phyloP scores from a whole-genome alignment of 2,329 filamentous ascomycete species.

The Ampelomyces quisqualis region DNA sequence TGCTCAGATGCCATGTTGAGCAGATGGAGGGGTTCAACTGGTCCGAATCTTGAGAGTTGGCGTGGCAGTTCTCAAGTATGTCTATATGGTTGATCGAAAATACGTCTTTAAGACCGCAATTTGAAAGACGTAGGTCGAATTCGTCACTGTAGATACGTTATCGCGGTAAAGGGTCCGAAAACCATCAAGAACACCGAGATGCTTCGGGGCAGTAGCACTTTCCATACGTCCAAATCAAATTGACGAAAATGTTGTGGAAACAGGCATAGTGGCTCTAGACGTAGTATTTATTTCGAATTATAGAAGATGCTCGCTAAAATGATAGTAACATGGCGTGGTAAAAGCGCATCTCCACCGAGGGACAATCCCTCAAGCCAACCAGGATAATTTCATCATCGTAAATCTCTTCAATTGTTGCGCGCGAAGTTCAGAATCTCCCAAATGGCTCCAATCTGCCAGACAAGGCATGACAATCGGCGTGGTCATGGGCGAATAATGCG shows the following conservation, averaged over 20 bases:
- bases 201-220: constrained; percentile 3
- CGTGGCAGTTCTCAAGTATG: too few relatives aligned
- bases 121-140: background rate
- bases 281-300: background rate
- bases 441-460: too few relatives aligned
- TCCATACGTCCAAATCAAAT: background rate
- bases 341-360: too few relatives aligned
- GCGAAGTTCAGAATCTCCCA: too few relatives aligned
- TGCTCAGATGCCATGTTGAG: constrained; percentile 19
- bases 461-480: too few relatives aligned
- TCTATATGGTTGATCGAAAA: too few relatives aligned
- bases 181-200: constrained; percentile 7
- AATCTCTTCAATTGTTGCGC: too few relatives aligned
- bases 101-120: too few relatives aligned
- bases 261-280: background rate
- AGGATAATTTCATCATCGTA: too few relatives aligned
- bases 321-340: background rate
- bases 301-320: constrained; percentile 2
- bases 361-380: too few relatives aligned
- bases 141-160: constrained; percentile 4
- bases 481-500: too few relatives aligned
- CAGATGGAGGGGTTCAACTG: background rate
- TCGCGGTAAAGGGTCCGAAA: constrained; percentile 4
- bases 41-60: background rate
- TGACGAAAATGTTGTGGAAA: background rate